These are phyloP conservation scores for Cladosporium cucumerinum DNA, from an alignment of 2,329 filamentous ascomycete genomes.

Conservation along the genomic window DNA sequence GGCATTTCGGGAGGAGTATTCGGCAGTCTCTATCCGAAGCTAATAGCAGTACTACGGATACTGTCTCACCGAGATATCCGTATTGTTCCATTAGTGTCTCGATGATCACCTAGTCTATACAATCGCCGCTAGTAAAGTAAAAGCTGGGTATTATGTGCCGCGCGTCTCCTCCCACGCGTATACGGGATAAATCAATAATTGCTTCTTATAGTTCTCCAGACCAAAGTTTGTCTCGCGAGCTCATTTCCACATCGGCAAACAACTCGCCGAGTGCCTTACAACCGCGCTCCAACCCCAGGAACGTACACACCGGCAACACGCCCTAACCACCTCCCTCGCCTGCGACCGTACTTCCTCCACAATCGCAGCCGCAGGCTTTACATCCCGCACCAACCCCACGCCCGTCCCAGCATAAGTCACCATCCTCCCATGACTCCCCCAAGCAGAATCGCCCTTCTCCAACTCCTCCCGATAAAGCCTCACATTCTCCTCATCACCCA, in stretches of 20 bases:
- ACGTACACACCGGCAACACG: background rate
- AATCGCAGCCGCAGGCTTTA: constrained; percentile 52
- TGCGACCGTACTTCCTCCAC: constrained; percentile 43
- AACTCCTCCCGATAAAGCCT: constrained; percentile 47
- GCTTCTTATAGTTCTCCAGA: background rate
- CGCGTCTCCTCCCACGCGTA: background rate
- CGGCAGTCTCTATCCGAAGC: background rate
- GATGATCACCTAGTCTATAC: background rate
- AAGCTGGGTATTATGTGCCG: background rate
- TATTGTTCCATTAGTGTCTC: background rate
- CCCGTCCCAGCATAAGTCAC: constrained; percentile 62
- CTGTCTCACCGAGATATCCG: background rate
- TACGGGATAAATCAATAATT: background rate
- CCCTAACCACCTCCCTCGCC: background rate
- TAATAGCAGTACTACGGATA: background rate
- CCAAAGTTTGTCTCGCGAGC: background rate
- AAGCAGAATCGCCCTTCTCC: constrained; percentile 48
- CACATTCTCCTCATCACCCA: constrained; percentile 42
- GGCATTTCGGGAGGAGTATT: background rate
- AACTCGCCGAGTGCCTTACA: background rate
- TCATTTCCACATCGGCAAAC: background rate
- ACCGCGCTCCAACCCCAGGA: background rate
- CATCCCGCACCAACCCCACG: constrained; percentile 55
- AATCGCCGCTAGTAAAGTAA: background rate
- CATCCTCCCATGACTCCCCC: constrained; percentile 46